Evolutionary conservation across 192 early-diverging fungal species (phyloP), one percentile per base, ranked within the genome.

Genomic region (Coemansia nantahalensis): DNA sequence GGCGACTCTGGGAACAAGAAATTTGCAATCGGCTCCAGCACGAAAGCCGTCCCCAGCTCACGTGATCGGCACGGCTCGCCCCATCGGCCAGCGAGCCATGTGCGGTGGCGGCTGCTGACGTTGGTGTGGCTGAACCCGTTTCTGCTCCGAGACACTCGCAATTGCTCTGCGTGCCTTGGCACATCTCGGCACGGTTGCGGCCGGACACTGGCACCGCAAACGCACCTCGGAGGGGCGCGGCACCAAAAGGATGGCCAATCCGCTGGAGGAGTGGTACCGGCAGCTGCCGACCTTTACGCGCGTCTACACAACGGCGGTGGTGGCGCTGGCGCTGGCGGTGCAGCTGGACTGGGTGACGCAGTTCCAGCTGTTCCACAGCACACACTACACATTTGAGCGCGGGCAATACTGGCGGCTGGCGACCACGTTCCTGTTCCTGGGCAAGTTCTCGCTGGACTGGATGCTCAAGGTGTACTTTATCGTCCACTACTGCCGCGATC

Each of bases 341-440:
- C 92, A 97, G 83, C 65, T 95, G 41, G 86, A 91, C 30, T 81
- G 90, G 47, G 80, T 93, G 5, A 79, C 81, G 39, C 83, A 83
- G 15, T 82, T 86, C 55, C 90, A 95, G 47, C 74, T 99, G 21
- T 91, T 88, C 67, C 87, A 91, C 56, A 84, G 82, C 58, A 88
- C 81, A 61, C 79, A 82, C 28, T 68, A 87, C 5, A 82, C 92
- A 14, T 78, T 90, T 53, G 64, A 73, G 26, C 59, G 68, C n/a
- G 78, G 82, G 14, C 83, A 97, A 84, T 95, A 86, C 77, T 95
- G 94, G 94, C 80, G 97, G 15, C 77, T 95, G 21, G 26, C 94
- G 5, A 95, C 95, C 3, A 90, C 87, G 41, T 99, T 98, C 56
- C 64, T 99, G 51, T 99, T 91, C 59, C 90, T 94, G 80, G 97